Conservation (phyloP, 495 filamentous ascomycete species). For the Hyaloscypha bicolor region DNA sequence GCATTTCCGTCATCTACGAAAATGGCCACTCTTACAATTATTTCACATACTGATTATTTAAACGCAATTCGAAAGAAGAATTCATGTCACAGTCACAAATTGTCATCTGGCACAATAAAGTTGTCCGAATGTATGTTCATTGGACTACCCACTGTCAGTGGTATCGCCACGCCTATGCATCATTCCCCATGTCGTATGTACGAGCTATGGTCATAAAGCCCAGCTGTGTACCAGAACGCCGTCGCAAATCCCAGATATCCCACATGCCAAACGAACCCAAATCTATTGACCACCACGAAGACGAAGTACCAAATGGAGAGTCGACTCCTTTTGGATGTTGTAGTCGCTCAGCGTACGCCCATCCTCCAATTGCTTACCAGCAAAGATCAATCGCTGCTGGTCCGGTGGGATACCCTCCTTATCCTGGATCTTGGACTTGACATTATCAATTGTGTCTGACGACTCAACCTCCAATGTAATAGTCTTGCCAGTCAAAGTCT, state of each 20-base stretch:
- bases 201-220: slow-evolving; percentile 12
- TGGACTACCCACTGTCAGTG: slow-evolving; percentile 16
- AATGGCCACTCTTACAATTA: too few species aligned
- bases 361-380: slow-evolving; percentile 89
- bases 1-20: neutral
- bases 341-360: slow-evolving; percentile 83
- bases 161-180: slow-evolving; percentile 13
- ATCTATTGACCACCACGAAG: slow-evolving; percentile 80
- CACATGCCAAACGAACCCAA: slow-evolving; percentile 21
- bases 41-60: too few species aligned
- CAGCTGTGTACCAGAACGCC: slow-evolving; percentile 24
- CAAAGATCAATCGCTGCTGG: slow-evolving; percentile 88
- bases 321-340: slow-evolving; percentile 94
- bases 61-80: neutral
- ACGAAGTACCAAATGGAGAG: slow-evolving; percentile 84
- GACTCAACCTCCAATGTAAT: slow-evolving; percentile 89
- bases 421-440: slow-evolving; percentile 91
- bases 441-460: slow-evolving; percentile 91
- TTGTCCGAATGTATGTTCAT: slow-evolving; percentile 21
- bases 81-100: neutral
- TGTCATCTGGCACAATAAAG: slow-evolving; percentile 15
- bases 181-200: slow-evolving; percentile 19
- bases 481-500: slow-evolving; percentile 91
- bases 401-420: slow-evolving; percentile 91
- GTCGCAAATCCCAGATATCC: slow-evolving; percentile 38